A percentile compares a stretch with the other conserved stretches of the same genome.
Evolutionary conservation across 2,329 filamentous ascomycete genomes (phyloP).

Genomic region (Cladosporium velox): DNA sequence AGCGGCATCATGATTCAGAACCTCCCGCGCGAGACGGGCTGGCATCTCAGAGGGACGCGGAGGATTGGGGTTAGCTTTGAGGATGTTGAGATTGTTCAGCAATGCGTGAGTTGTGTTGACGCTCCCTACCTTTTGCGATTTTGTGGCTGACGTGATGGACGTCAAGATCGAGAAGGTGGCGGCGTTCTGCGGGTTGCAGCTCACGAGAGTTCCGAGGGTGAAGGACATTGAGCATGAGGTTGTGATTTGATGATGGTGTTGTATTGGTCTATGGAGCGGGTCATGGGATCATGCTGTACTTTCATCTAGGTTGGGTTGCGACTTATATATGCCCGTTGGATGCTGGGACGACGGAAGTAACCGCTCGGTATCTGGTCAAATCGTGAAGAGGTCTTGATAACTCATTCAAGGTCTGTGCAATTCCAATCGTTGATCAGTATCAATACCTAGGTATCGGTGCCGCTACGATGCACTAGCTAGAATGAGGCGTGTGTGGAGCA

Average conservation of each 20-base stretch:
- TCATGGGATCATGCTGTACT: no score
- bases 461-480: not conserved
- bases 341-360: not conserved
- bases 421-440: not conserved
- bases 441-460: not conserved
- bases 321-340: not conserved
- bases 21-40: slow-evolving; percentile 53
- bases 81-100: slow-evolving; percentile 47
- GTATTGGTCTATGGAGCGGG: not conserved
- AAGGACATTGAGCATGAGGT: slow-evolving; percentile 47
- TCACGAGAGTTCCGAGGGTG: slow-evolving; percentile 42
- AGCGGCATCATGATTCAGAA: slow-evolving; percentile 62
- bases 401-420: not conserved
- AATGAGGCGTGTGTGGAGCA: no score
- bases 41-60: slow-evolving; percentile 56
- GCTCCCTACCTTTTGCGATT: not conserved
- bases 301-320: not conserved
- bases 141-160: slow-evolving; percentile 2
- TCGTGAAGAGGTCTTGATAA: not conserved
- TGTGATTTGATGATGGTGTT: not conserved
- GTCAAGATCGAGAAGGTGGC: slow-evolving; percentile 43
- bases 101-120: slow-evolving; percentile 38
- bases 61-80: slow-evolving; percentile 51
- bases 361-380: not conserved
- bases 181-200: slow-evolving; percentile 37